Percentiles rank a stretch among this genome's conserved stretches.
Conservation (phyloP, 257 asterid genomes). For the Prunella vulgaris region DNA sequence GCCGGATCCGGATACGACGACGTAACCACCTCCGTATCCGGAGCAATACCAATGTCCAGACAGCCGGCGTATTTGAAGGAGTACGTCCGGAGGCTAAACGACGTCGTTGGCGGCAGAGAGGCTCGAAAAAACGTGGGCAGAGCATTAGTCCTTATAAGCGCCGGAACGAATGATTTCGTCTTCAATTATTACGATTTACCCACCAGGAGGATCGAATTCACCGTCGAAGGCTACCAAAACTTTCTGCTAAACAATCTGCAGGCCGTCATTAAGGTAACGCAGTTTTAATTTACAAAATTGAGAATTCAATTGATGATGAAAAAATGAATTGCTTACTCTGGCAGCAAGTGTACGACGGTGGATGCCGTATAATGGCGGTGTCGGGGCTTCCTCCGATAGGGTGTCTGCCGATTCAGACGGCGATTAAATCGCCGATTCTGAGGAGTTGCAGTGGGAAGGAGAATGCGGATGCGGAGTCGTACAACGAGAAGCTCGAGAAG, state of each 20-base stretch:
- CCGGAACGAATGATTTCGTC: conserved; percentile 62
- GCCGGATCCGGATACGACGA: conserved; percentile 80
- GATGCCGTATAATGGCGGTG: conserved; percentile 54
- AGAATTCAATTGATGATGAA: no score
- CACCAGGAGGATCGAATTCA: background rate
- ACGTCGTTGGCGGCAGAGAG: conserved; percentile 37
- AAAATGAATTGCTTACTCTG: no score
- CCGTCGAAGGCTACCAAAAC: background rate
- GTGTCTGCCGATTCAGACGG: conserved; percentile 56
- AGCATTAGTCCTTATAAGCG: conserved; percentile 58
- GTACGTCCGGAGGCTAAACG: conserved; percentile 38
- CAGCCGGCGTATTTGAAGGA: conserved; percentile 36
- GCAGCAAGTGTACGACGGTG: conserved; percentile 48
- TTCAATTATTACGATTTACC: conserved; percentile 55
- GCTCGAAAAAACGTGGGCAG: conserved; percentile 27
- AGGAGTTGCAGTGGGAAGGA: conserved; percentile 41
- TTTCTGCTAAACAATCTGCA: background rate
- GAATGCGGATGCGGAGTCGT: conserved; percentile 43
- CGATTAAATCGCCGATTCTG: conserved; percentile 32
- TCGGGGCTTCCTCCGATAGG: conserved; percentile 78
- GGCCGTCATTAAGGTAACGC: background rate
- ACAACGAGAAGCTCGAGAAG: conserved; percentile 44
- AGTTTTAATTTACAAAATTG: no score
- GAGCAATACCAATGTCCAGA: conserved; percentile 43
- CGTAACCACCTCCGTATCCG: conserved; percentile 38